Evolutionary conservation across 1,139 yeast species (phyloP).

Genomic region (Taphrina betulina): DNA sequence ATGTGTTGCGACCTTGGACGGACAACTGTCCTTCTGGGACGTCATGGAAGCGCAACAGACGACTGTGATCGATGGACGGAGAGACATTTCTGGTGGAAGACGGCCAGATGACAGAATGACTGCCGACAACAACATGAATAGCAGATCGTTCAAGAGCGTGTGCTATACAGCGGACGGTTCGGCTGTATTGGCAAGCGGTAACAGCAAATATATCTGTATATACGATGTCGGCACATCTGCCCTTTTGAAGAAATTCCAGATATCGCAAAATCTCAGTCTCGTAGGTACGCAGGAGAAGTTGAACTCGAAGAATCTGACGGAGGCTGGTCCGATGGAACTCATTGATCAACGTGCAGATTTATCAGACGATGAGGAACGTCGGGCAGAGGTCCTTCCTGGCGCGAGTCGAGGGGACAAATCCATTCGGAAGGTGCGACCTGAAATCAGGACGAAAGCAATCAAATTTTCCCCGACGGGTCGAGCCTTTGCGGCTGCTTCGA

Average conservation of each 20-base stretch:
- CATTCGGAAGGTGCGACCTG: conserved; percentile 72
- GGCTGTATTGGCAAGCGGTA: conserved; percentile 87
- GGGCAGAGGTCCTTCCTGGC: conserved; percentile 80
- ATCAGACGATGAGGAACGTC: conserved; percentile 79
- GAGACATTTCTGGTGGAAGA: conserved; percentile 86
- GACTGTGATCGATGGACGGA: conserved; percentile 80
- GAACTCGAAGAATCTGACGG: conserved; percentile 80
- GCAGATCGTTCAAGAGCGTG: conserved; percentile 78
- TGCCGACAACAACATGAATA: conserved; percentile 75
- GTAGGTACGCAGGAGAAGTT: conserved; percentile 83
- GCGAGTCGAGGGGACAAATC: conserved; percentile 87
- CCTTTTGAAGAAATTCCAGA: conserved; percentile 71
- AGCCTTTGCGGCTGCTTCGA: conserved; percentile 91
- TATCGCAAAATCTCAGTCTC: conserved; percentile 83
- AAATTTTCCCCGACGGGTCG: conserved; percentile 87
- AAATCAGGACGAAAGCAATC: conserved; percentile 71
- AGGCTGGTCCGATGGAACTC: conserved; percentile 79
- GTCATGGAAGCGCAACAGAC: conserved; percentile 76
- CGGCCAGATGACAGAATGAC: conserved; percentile 76
- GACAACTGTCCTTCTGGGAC: conserved; percentile 81
- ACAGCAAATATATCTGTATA: conserved; percentile 83
- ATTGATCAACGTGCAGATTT: conserved; percentile 83
- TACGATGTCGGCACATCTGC: conserved; percentile 90
- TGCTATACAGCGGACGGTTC: conserved; percentile 88
- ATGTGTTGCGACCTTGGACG: conserved; percentile 86